phyloP scores from a whole-genome alignment of 2,329 filamentous ascomycete genomes.

The Ascochyta viciae-villosae region DNA sequence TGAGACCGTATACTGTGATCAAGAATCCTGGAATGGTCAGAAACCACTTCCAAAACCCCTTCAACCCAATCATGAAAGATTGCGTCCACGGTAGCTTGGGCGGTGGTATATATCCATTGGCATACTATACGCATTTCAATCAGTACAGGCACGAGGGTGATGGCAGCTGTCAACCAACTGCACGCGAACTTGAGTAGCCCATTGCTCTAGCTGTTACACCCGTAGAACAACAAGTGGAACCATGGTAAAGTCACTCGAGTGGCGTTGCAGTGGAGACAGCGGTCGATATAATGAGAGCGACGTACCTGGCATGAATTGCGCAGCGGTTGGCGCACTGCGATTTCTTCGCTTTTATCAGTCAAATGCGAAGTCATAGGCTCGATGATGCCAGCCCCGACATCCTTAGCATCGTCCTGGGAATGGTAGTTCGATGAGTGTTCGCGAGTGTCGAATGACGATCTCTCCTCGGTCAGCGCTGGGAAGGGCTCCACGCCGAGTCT shows the following conservation, averaged over 20 bases:
- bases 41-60: conserved; percentile 75
- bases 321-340: conserved; percentile 20
- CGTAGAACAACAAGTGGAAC: neutral
- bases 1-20: conserved; percentile 79
- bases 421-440: conserved; percentile 6
- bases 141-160: neutral
- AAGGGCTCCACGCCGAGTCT: conserved; percentile 35
- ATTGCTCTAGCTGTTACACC: neutral
- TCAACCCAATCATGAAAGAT: conserved; percentile 64
- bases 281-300: neutral
- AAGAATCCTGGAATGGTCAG: conserved; percentile 78
- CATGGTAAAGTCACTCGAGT: neutral
- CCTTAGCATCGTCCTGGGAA: conserved; percentile 18
- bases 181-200: neutral
- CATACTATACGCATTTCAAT: conserved; percentile 32
- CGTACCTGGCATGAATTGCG: conserved; percentile 29
- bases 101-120: conserved; percentile 53
- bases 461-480: conserved; percentile 40
- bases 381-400: conserved; percentile 5
- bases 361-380: conserved; percentile 27
- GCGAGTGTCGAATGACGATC: conserved; percentile 13
- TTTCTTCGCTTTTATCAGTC: conserved; percentile 23
- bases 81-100: conserved; percentile 62
- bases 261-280: neutral
- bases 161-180: neutral